phyloP scores from a whole-genome alignment of 345 rosid species.

The Hypericum androsaemum region DNA sequence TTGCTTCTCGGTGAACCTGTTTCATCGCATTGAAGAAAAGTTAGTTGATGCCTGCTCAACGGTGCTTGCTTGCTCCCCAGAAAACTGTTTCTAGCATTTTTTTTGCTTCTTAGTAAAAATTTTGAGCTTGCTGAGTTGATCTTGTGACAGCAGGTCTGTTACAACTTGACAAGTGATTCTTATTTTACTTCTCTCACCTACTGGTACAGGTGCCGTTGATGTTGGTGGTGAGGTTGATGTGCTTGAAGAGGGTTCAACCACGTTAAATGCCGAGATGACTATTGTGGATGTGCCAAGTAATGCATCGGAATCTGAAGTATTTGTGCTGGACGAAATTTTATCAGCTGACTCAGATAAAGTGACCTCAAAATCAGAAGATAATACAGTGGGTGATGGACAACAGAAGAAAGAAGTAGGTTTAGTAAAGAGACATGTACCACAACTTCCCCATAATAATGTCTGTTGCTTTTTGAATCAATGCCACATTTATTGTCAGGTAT shows the following conservation, averaged over 20 bases:
- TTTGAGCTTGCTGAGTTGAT: no score
- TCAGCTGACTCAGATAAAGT: conserved; percentile 40
- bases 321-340: conserved; percentile 72
- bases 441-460: not conserved
- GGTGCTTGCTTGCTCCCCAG: no score
- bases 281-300: conserved; percentile 18
- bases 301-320: conserved; percentile 29
- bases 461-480: conserved; percentile 4
- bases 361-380: conserved; percentile 26
- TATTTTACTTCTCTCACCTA: no score
- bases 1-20: no score
- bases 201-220: not conserved
- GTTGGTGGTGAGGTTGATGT: conserved; percentile 26
- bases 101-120: no score
- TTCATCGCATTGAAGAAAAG: no score
- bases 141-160: no score
- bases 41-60: no score
- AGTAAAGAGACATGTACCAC: conserved; percentile 1
- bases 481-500: conserved; percentile 39
- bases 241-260: conserved; percentile 40
- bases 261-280: conserved; percentile 28
- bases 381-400: conserved; percentile 23
- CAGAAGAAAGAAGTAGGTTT: conserved; percentile 47
- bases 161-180: no score
- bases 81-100: no score